phyloP scores from a whole-genome alignment of 108 stramenopile species.

The Mayamaea pseudoterrestris region DNA sequence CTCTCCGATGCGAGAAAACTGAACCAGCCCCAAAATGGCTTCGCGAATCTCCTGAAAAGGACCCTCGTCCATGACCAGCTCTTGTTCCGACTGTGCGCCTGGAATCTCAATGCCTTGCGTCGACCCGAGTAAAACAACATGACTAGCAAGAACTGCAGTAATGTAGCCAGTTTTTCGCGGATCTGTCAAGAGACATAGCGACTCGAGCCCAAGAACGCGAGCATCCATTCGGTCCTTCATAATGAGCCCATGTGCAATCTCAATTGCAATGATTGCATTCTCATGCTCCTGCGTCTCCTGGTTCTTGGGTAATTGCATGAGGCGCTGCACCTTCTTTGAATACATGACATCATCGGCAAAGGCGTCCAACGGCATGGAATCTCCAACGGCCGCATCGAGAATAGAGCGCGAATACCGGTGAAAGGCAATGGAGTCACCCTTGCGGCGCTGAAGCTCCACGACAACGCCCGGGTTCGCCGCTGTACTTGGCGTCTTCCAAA shows the following conservation, averaged over 20 bases:
- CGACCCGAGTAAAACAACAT: slow-evolving; percentile 62
- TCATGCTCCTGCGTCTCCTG: slow-evolving; percentile 31
- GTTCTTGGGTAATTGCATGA: slow-evolving; percentile 18
- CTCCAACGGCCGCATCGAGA: slow-evolving; percentile 70
- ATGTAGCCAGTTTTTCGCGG: slow-evolving; percentile 55
- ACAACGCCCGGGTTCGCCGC: slow-evolving; percentile 22
- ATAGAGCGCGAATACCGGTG: slow-evolving; percentile 61
- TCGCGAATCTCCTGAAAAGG: slow-evolving; percentile 74
- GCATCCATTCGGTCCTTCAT: slow-evolving; percentile 86
- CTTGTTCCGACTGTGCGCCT: slow-evolving; percentile 35
- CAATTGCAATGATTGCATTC: slow-evolving; percentile 64
- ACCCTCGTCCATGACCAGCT: slow-evolving; percentile 46
- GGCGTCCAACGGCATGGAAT: slow-evolving; percentile 17
- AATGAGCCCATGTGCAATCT: slow-evolving; percentile 72
- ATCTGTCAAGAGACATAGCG: slow-evolving; percentile 66
- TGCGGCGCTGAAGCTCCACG: slow-evolving; percentile 66
- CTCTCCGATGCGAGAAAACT: slow-evolving; percentile 55
- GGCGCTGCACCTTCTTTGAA: slow-evolving; percentile 30
- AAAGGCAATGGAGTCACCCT: slow-evolving; percentile 67
- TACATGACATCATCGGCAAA: slow-evolving; percentile 13
- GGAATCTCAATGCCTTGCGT: slow-evolving; percentile 25
- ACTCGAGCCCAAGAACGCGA: slow-evolving; percentile 62
- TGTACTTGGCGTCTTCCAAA: slow-evolving; percentile 22
- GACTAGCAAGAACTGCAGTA: slow-evolving; percentile 71
- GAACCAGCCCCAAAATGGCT: slow-evolving; percentile 60